Base-by-base conservation (phyloP, 2,329 filamentous ascomycete species). In the Diaporthe sp. region DNA sequence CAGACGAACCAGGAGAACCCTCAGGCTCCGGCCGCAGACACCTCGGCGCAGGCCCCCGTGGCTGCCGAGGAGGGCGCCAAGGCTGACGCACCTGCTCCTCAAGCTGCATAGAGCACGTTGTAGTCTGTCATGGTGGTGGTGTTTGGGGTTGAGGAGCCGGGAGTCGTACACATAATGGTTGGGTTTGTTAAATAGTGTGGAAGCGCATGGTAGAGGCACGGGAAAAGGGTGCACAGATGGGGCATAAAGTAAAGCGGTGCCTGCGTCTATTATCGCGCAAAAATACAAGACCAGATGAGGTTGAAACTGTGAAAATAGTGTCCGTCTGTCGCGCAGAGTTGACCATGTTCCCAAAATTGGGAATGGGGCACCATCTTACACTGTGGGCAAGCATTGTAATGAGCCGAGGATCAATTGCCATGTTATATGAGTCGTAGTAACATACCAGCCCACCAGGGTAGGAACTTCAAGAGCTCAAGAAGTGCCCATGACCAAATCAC, bases 1-100 rank as follows among this genome's bases (percentile, higher is more conserved):
- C 77, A 79, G 75, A 76, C 73, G 80, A 82, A 83, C 80, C 83
- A 84, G 73, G 84, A 83, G 37, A 81, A 84, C 22, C 77, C 79
- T 25, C 80, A 82, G 76, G 71, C 78, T 22, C 79, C 82, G 72
- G 81, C 79, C 8, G 83, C 80, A 25, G 80, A 81, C 55, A 12
- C 25, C 46, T 22, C 34, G 39, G 72, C 75, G 9, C 73, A 55
- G 51, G 82, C 83, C 4, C 81, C 82, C 12, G 82, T 80, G 25
- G 79, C 82, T 15, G 83, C 79, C 28, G 81, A 79, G 72, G 83
- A 81, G 49, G 83, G 80, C 49, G 84, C 82, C 58, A 83, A 81
- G 72, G 84, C 83, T 78, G 82, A 83, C 61, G 84, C 82, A 44
- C 78, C 80, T 72, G 79, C 81, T 46, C 78, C 80, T 68, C 78